These are phyloP conservation scores for Tetrapyrgos nigripes DNA, from an alignment of 1,284 basidiomycete species.

Conservation along the genomic window DNA sequence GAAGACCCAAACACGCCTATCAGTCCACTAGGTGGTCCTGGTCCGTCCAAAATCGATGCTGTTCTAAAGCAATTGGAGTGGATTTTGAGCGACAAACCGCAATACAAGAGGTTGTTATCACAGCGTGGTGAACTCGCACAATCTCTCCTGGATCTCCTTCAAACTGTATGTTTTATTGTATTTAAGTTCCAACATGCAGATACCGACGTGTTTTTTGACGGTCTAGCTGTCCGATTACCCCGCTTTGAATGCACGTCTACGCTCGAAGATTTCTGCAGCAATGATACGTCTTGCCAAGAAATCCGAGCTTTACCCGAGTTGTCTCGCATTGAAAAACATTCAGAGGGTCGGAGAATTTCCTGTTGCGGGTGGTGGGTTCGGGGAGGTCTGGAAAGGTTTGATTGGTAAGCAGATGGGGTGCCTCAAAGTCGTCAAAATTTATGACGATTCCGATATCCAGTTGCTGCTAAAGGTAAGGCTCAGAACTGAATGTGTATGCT, in stretches of 20 bases:
- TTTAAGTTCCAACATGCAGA: background rate
- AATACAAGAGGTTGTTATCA: background rate
- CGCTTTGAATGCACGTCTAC: background rate
- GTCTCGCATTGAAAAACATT: constrained; percentile 1
- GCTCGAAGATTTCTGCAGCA: background rate
- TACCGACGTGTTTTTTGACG: background rate
- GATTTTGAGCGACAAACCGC: background rate
- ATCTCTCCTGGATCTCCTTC: background rate
- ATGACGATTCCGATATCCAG: constrained; percentile 1
- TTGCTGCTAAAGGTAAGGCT: background rate
- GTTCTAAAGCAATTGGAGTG: background rate
- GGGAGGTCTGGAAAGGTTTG: constrained; percentile 7
- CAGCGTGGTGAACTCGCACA: background rate
- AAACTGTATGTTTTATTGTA: background rate
- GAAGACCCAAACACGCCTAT: too few species aligned
- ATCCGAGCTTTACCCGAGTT: constrained; percentile 1
- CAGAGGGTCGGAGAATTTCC: background rate
- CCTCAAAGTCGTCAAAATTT: constrained; percentile 4
- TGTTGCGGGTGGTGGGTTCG: constrained; percentile 4
- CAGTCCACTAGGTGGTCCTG: too few species aligned
- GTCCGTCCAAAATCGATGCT: too few species aligned
- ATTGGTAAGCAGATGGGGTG: constrained; percentile 2
- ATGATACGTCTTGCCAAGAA: constrained; percentile 4
- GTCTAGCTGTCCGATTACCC: background rate
- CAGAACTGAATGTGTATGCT: background rate